phyloP scores from a whole-genome alignment of 2,329 filamentous ascomycete species.

The Colletotrichum tabaci region DNA sequence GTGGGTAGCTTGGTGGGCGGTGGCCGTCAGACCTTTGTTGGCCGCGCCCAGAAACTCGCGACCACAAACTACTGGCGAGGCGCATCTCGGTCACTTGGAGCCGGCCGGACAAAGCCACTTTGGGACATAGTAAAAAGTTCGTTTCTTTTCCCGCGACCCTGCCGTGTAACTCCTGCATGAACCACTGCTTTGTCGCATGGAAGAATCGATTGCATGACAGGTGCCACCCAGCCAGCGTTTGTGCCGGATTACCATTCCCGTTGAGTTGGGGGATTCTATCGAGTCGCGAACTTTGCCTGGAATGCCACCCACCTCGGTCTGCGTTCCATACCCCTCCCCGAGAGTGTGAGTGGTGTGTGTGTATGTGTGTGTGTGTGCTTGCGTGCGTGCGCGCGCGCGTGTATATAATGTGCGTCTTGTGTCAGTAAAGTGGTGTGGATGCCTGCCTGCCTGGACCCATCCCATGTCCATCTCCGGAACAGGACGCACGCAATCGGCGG shows the following conservation, averaged over 20 bases:
- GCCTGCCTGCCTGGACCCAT: slow-evolving; percentile 12
- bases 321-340: slow-evolving; percentile 21
- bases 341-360: background rate
- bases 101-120: slow-evolving; percentile 28
- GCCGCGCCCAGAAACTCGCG: slow-evolving; percentile 37
- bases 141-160: slow-evolving; percentile 30
- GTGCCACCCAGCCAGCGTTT: slow-evolving; percentile 29
- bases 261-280: slow-evolving; percentile 17
- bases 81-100: slow-evolving; percentile 40
- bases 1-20: slow-evolving; percentile 41
- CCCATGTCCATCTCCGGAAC: slow-evolving; percentile 36
- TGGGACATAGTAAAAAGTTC: slow-evolving; percentile 22
- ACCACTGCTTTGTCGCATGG: slow-evolving; percentile 35
- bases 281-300: slow-evolving; percentile 30
- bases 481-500: slow-evolving; percentile 36
- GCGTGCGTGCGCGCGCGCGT: too few relatives aligned
- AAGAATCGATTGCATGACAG: slow-evolving; percentile 38
- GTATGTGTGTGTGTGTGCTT: too few relatives aligned
- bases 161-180: slow-evolving; percentile 40
- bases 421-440: slow-evolving; percentile 11
- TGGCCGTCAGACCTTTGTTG: slow-evolving; percentile 43
- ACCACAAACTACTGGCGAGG: slow-evolving; percentile 40
- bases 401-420: background rate
- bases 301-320: slow-evolving; percentile 38
- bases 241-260: slow-evolving; percentile 18